Evolutionary conservation across 305 asterid species (phyloP).

Genomic region (Rubia tinctorum): DNA sequence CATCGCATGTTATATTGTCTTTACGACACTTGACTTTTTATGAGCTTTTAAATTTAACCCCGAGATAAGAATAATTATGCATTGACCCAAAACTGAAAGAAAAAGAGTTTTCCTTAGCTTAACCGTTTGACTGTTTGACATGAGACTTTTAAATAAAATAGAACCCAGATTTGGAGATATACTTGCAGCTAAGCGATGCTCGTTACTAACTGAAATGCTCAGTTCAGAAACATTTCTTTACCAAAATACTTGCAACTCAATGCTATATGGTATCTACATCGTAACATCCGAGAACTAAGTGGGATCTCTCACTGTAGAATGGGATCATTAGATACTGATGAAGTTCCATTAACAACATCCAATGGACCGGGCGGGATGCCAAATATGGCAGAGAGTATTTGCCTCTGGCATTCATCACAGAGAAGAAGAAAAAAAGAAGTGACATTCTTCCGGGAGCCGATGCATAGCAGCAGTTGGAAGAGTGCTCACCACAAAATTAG

Average conservation of each 20-base stretch:
- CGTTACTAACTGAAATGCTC: not conserved
- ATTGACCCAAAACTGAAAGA: too few relatives aligned
- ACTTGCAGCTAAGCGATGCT: not conserved
- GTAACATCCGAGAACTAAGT: slow-evolving; percentile 12
- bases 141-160: too few relatives aligned
- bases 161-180: too few relatives aligned
- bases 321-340: slow-evolving; percentile 24
- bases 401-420: slow-evolving; percentile 63
- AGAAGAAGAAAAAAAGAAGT: slow-evolving; percentile 68
- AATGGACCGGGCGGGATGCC: slow-evolving; percentile 67
- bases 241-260: slow-evolving; percentile 4
- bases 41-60: too few relatives aligned
- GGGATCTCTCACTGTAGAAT: slow-evolving; percentile 25
- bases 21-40: too few relatives aligned
- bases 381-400: slow-evolving; percentile 59
- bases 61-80: too few relatives aligned
- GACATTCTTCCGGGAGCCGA: slow-evolving; percentile 71
- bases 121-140: too few relatives aligned
- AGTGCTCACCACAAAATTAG: slow-evolving; percentile 53
- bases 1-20: too few relatives aligned
- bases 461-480: slow-evolving; percentile 63
- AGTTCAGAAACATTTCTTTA: not conserved
- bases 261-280: slow-evolving; percentile 24
- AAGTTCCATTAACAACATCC: slow-evolving; percentile 23
- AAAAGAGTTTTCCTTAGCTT: too few relatives aligned